phyloP scores from a whole-genome alignment of 352 stramenopile genomes.

The Pythium volutum region DNA sequence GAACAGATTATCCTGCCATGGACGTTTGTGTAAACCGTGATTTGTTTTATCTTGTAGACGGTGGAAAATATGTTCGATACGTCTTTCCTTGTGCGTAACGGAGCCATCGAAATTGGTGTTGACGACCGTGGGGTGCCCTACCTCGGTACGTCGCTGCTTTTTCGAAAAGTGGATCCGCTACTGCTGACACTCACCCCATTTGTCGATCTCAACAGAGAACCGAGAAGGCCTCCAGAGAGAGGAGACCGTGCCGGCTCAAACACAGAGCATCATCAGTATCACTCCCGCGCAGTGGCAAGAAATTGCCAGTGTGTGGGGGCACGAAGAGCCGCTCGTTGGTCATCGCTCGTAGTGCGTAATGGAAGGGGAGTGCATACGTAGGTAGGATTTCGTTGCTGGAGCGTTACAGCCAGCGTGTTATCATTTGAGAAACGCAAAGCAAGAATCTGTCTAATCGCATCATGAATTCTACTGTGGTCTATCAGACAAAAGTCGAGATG shows the following conservation, averaged over 20 bases:
- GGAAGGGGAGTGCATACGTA: background rate
- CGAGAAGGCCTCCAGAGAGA: slow-evolving; percentile 47
- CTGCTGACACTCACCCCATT: background rate
- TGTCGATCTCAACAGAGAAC: slow-evolving; percentile 42
- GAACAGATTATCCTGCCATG: background rate
- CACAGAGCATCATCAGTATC: slow-evolving; percentile 82
- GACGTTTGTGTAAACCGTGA: background rate
- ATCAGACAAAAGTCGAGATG: slow-evolving; percentile 14
- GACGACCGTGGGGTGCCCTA: slow-evolving; percentile 58
- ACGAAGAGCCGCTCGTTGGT: slow-evolving; percentile 62
- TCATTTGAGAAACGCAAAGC: background rate
- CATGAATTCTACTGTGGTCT: background rate
- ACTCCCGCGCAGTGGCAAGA: slow-evolving; percentile 69
- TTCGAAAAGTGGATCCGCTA: background rate
- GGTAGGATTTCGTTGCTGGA: background rate
- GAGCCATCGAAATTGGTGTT: slow-evolving; percentile 58
- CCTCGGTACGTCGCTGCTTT: slow-evolving; percentile 37
- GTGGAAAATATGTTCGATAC: slow-evolving; percentile 85
- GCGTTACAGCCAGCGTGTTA: background rate
- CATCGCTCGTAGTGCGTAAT: slow-evolving; percentile 34
- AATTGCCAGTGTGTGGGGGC: slow-evolving; percentile 36
- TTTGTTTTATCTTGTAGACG: slow-evolving; percentile 35
- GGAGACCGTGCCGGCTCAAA: slow-evolving; percentile 46
- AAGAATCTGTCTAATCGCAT: background rate
- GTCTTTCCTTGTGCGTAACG: slow-evolving; percentile 79